Conservation (phyloP, 768 basidiomycete genomes). For the Suillus cothurnatus region DNA sequence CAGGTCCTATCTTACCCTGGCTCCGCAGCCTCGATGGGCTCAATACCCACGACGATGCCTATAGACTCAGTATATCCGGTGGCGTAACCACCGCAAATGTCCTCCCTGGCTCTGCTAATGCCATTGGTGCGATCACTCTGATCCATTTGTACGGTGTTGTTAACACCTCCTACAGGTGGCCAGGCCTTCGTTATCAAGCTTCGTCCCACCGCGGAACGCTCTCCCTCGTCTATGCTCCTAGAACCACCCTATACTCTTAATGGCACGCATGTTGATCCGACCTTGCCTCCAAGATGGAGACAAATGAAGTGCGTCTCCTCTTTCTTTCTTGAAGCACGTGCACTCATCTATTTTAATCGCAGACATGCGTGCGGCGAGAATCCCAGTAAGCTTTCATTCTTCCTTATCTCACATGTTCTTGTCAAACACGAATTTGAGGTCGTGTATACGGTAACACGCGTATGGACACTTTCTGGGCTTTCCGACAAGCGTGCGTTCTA, state of each 20-base stretch:
- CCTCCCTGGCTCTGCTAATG: slow-evolving; percentile 75
- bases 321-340: slow-evolving; percentile 8
- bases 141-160: slow-evolving; percentile 11
- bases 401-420: background rate
- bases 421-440: slow-evolving; percentile 14
- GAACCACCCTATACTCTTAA: slow-evolving; percentile 77
- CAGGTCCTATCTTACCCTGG: slow-evolving; percentile 70
- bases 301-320: slow-evolving; percentile 67
- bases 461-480: slow-evolving; percentile 53
- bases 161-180: slow-evolving; percentile 54
- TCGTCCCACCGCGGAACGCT: slow-evolving; percentile 73
- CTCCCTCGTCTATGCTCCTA: slow-evolving; percentile 79
- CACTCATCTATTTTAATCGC: slow-evolving; percentile 8
- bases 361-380: slow-evolving; percentile 71
- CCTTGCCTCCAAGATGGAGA: slow-evolving; percentile 63
- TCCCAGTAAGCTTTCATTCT: slow-evolving; percentile 34
- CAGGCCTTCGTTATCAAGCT: slow-evolving; percentile 89
- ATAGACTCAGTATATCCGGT: slow-evolving; percentile 75
- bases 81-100: slow-evolving; percentile 87
- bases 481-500: slow-evolving; percentile 48
- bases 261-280: slow-evolving; percentile 40
- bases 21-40: slow-evolving; percentile 82
- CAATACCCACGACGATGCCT: slow-evolving; percentile 82
- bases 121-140: slow-evolving; percentile 56
- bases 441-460: slow-evolving; percentile 37